phyloP scores from a whole-genome alignment of 495 filamentous ascomycete genomes.

The Usnea hakonensis region DNA sequence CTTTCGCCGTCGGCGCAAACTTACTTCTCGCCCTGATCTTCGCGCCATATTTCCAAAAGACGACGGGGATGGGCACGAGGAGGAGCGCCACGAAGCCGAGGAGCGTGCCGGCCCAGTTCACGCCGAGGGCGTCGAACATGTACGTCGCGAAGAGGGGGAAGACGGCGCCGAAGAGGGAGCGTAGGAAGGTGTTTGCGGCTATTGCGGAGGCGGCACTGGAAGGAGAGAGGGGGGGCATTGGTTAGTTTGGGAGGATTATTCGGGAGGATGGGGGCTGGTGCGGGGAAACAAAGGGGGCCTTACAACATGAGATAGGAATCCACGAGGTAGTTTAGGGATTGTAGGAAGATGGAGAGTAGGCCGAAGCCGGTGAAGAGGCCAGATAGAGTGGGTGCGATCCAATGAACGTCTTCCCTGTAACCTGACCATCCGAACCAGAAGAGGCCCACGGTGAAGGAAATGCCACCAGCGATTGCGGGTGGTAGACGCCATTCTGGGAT shows the following conservation, averaged over 20 bases:
- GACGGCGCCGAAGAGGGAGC: conserved; percentile 64
- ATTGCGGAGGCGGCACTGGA: conserved; percentile 71
- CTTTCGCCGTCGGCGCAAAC: conserved; percentile 52
- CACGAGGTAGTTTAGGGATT: conserved; percentile 78
- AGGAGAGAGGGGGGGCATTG: background rate
- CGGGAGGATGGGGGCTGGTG: background rate
- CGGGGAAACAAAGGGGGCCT: conserved; percentile 32
- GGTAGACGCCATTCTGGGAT: conserved; percentile 84
- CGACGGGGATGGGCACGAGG: conserved; percentile 67
- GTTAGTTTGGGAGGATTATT: conserved; percentile 12
- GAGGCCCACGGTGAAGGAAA: conserved; percentile 64
- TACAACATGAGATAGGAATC: conserved; percentile 84
- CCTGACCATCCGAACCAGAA: conserved; percentile 86
- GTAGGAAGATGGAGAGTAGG: conserved; percentile 74
- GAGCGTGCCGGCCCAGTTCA: conserved; percentile 70
- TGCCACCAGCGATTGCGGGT: conserved; percentile 66
- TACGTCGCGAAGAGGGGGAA: conserved; percentile 79
- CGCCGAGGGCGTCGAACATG: conserved; percentile 71
- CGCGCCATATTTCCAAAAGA: conserved; percentile 56
- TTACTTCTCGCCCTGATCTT: conserved; percentile 57
- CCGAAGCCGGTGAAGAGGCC: conserved; percentile 56
- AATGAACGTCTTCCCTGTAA: conserved; percentile 60
- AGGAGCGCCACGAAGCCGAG: conserved; percentile 62
- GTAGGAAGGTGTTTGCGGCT: conserved; percentile 82
- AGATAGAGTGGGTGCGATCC: conserved; percentile 73